Evolutionary conservation across 2,329 filamentous ascomycete genomes (phyloP).

Genomic region (Fusarium sp.): DNA sequence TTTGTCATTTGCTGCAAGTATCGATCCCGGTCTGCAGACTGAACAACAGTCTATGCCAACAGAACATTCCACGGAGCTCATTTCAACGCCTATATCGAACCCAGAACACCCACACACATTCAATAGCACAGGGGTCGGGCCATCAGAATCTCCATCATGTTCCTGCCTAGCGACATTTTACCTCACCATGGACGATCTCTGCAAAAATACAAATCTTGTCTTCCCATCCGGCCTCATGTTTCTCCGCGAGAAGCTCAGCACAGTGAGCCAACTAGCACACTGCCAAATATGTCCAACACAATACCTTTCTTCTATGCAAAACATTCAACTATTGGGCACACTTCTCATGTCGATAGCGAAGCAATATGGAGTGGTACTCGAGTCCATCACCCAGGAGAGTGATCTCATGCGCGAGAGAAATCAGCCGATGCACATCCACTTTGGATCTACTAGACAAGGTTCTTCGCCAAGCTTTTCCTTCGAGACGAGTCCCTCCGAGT

Average conservation of each 20-base stretch:
- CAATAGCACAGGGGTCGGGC: fast-evolving
- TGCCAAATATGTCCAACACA: background rate
- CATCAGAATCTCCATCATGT: background rate
- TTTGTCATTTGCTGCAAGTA: background rate
- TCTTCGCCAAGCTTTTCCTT: fast-evolving
- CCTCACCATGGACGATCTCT: constrained; percentile 2
- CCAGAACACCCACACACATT: background rate
- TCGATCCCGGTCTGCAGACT: fast-evolving
- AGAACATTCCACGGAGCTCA: fast-evolving
- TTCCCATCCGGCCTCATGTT: constrained; percentile 2
- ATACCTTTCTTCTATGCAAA: constrained; percentile 6
- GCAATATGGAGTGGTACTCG: background rate
- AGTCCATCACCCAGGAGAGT: background rate
- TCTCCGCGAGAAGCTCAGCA: background rate
- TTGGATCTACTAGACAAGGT: fast-evolving
- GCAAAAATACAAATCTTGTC: background rate
- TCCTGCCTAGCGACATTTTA: constrained; percentile 8
- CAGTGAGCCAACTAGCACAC: background rate
- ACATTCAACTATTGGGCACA: background rate
- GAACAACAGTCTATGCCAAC: fast-evolving
- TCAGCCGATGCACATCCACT: background rate
- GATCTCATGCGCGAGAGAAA: fast-evolving
- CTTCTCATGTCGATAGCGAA: constrained; percentile 6
- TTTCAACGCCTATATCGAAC: fast-evolving
- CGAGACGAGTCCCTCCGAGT: background rate